phyloP scores from a whole-genome alignment of 2,329 filamentous ascomycete genomes.

The Coniochaeta sp. region DNA sequence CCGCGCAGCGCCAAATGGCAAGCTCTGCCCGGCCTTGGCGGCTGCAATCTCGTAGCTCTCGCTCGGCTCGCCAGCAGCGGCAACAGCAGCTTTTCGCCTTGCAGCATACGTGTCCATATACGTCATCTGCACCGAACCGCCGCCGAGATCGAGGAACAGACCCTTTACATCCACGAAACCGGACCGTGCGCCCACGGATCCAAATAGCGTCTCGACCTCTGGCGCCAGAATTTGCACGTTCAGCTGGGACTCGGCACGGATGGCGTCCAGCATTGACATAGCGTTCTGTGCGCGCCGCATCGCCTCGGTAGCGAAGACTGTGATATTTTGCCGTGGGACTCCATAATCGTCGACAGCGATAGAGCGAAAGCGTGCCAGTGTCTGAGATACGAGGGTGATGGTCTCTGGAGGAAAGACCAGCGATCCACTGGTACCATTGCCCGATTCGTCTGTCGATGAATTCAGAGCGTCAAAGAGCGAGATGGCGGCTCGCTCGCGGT shows the following conservation, averaged over 20 bases:
- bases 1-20: slow-evolving; percentile 56
- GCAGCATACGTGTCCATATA: slow-evolving; percentile 43
- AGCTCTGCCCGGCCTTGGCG: slow-evolving; percentile 45
- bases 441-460: slow-evolving; percentile 25
- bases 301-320: slow-evolving; percentile 81
- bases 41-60: slow-evolving; percentile 43
- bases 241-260: slow-evolving; percentile 58
- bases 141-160: slow-evolving; percentile 81
- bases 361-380: slow-evolving; percentile 62
- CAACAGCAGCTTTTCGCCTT: slow-evolving; percentile 8
- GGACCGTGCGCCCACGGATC: slow-evolving; percentile 76
- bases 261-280: slow-evolving; percentile 56
- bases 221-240: slow-evolving; percentile 67
- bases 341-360: slow-evolving; percentile 60
- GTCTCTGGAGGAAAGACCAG: slow-evolving; percentile 43
- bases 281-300: slow-evolving; percentile 76
- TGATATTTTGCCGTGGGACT: slow-evolving; percentile 58
- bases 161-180: slow-evolving; percentile 63
- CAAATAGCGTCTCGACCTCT: slow-evolving; percentile 74
- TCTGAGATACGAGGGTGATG: slow-evolving; percentile 58
- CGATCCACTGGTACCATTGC: slow-evolving; percentile 7
- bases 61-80: background rate
- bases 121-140: slow-evolving; percentile 60
- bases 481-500: slow-evolving; percentile 70
- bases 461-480: slow-evolving; percentile 80